Evolutionary conservation across 2,329 filamentous ascomycete genomes (phyloP).

Genomic region (Aspergillus sergii): DNA sequence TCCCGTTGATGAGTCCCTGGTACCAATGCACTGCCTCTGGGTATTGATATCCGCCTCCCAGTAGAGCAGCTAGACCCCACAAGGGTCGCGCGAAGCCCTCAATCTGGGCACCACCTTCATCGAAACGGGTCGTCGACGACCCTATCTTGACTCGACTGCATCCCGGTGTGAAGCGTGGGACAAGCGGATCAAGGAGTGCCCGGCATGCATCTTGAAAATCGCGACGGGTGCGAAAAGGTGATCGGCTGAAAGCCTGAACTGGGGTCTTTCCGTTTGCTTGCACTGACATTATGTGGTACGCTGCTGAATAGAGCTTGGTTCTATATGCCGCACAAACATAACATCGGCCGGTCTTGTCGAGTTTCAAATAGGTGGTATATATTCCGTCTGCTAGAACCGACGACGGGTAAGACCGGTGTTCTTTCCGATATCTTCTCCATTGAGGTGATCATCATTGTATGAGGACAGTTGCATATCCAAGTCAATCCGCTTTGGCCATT

Average conservation of each 20-base stretch:
- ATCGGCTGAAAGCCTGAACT: slow-evolving; percentile 31
- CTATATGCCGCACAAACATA: no score
- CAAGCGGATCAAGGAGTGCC: slow-evolving; percentile 69
- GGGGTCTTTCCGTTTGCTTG: slow-evolving; percentile 34
- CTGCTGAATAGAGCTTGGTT: not conserved
- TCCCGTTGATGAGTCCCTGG: slow-evolving; percentile 70
- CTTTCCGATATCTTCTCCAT: not conserved
- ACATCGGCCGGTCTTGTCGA: not conserved
- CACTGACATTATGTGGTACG: slow-evolving; percentile 27
- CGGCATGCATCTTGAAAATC: slow-evolving; percentile 61
- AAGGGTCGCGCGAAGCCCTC: slow-evolving; percentile 75
- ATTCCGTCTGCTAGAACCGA: not conserved
- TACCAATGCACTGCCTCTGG: slow-evolving; percentile 67
- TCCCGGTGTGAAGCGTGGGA: slow-evolving; percentile 70
- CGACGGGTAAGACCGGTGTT: not conserved
- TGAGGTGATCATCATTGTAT: not conserved
- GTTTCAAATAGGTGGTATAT: not conserved
- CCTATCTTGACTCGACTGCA: slow-evolving; percentile 69
- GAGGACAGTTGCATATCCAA: no score
- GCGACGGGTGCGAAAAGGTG: slow-evolving; percentile 29
- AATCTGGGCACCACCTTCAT: slow-evolving; percentile 74
- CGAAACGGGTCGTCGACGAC: slow-evolving; percentile 73
- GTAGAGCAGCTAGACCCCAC: slow-evolving; percentile 72
- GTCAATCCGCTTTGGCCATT: not conserved
- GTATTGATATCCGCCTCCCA: slow-evolving; percentile 70